These are phyloP conservation scores for Erysimum pusillum DNA, from an alignment of 441 rosid genomes.

Conservation along the genomic window DNA sequence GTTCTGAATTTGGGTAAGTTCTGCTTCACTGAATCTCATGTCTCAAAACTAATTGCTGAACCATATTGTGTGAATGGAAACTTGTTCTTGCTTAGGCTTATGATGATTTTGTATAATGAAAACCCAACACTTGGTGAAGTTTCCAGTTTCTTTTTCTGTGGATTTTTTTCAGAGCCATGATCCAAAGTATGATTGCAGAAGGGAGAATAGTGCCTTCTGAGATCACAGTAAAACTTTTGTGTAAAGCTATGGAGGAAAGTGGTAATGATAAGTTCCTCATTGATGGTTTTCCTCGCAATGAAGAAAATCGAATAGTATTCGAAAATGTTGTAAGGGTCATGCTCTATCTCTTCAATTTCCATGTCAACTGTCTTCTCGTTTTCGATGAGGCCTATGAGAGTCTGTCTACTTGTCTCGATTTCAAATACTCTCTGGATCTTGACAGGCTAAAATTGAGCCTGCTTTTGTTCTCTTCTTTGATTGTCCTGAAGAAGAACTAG, in stretches of 20 bases:
- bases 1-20: constrained; percentile 87
- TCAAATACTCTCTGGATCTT: constrained; percentile 3
- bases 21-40: constrained; percentile 4
- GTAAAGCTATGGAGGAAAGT: constrained; percentile 75
- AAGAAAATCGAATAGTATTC: constrained; percentile 89
- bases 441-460: constrained; percentile 80
- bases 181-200: constrained; percentile 80
- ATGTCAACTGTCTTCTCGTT: not conserved
- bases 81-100: not conserved
- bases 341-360: not conserved
- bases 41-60: not conserved
- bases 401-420: not conserved
- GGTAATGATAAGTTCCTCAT: constrained; percentile 85
- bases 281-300: constrained; percentile 95
- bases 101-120: constrained; percentile 1
- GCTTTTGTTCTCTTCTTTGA: constrained; percentile 77
- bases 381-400: not conserved
- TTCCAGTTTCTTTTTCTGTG: constrained; percentile 14
- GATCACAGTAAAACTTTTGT: constrained; percentile 89
- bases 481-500: constrained; percentile 89
- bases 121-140: not conserved
- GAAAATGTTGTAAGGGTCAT: constrained; percentile 75
- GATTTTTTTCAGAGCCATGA: constrained; percentile 70
- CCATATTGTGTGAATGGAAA: not conserved
- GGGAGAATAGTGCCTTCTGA: constrained; percentile 96